Evolutionary conservation across 1,284 basidiomycete genomes (phyloP).

Genomic region (Coniferiporia weirii): DNA sequence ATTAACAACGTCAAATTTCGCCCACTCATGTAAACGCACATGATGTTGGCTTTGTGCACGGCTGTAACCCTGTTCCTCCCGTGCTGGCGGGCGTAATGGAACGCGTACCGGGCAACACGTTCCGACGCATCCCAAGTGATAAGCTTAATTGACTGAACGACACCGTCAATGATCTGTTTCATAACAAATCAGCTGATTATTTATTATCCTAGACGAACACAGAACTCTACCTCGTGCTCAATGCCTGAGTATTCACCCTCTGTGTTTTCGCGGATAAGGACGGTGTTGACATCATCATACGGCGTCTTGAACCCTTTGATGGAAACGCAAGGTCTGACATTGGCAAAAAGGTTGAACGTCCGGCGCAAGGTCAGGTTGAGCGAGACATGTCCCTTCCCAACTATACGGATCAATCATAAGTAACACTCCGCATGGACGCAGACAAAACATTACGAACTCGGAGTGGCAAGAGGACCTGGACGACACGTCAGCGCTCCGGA

Average conservation of each 20-base stretch:
- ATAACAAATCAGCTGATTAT: slow-evolving; percentile 7
- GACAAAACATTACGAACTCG: slow-evolving; percentile 53
- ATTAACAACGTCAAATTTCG: background rate
- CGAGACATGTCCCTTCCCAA: slow-evolving; percentile 99
- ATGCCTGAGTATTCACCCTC: slow-evolving; percentile 99
- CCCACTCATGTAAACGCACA: slow-evolving; percentile 45
- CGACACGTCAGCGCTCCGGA: background rate
- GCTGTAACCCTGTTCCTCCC: slow-evolving; percentile 93
- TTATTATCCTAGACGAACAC: background rate
- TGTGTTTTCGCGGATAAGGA: slow-evolving; percentile 98
- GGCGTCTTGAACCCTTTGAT: slow-evolving; percentile 98
- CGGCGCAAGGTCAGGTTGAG: slow-evolving; percentile 95
- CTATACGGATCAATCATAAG: slow-evolving; percentile 36
- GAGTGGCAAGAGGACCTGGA: slow-evolving; percentile 86
- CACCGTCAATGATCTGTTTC: slow-evolving; percentile 84
- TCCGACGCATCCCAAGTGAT: slow-evolving; percentile 99
- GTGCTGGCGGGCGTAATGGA: slow-evolving; percentile 90
- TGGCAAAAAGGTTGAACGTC: slow-evolving; percentile 98
- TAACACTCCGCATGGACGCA: background rate
- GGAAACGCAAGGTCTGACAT: slow-evolving; percentile 95
- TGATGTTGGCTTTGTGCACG: slow-evolving; percentile 99
- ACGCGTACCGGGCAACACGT: slow-evolving; percentile 97
- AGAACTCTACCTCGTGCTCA: slow-evolving; percentile 80
- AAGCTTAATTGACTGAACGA: slow-evolving; percentile 99
- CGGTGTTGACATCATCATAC: slow-evolving; percentile 97